phyloP scores from a whole-genome alignment of 2,329 filamentous ascomycete species.

The Elsinoe australis region DNA sequence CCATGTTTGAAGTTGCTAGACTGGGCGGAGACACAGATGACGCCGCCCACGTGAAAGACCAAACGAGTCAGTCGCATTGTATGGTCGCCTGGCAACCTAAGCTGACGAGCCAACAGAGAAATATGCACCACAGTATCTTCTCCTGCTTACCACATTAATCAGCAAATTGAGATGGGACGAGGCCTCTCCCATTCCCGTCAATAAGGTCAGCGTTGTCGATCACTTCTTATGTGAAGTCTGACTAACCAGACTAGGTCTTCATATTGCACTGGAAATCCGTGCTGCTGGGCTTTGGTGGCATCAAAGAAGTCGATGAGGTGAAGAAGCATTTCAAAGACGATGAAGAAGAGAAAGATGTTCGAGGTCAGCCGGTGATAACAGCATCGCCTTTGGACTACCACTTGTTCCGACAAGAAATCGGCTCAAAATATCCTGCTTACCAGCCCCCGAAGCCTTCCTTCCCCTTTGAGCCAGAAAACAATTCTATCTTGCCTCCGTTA shows the following conservation, averaged over 20 bases:
- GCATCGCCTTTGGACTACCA: slow-evolving; percentile 95
- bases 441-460: slow-evolving; percentile 77
- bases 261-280: slow-evolving; percentile 89
- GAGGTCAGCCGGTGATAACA: slow-evolving; percentile 71
- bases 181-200: slow-evolving; percentile 50
- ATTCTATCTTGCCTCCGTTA: slow-evolving; percentile 78
- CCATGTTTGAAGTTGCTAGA: slow-evolving; percentile 42
- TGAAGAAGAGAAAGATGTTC: slow-evolving; percentile 48
- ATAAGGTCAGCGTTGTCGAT: slow-evolving; percentile 28
- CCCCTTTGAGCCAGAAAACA: slow-evolving; percentile 82
- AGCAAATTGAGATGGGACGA: slow-evolving; percentile 49
- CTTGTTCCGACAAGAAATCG: slow-evolving; percentile 90
- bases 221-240: neutral
- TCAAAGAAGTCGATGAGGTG: slow-evolving; percentile 60
- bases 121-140: slow-evolving; percentile 54
- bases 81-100: slow-evolving; percentile 39
- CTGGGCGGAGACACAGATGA: slow-evolving; percentile 25
- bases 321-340: slow-evolving; percentile 58
- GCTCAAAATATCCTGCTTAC: slow-evolving; percentile 95
- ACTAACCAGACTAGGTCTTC: slow-evolving; percentile 52
- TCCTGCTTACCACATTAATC: slow-evolving; percentile 60
- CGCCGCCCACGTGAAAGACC: neutral
- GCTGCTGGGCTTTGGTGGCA: slow-evolving; percentile 75
- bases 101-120: neutral
- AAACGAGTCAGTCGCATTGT: slow-evolving; percentile 17